These are phyloP conservation scores for Suhomyces vadensis DNA, from an alignment of 805 yeast species.

Conservation along the genomic window DNA sequence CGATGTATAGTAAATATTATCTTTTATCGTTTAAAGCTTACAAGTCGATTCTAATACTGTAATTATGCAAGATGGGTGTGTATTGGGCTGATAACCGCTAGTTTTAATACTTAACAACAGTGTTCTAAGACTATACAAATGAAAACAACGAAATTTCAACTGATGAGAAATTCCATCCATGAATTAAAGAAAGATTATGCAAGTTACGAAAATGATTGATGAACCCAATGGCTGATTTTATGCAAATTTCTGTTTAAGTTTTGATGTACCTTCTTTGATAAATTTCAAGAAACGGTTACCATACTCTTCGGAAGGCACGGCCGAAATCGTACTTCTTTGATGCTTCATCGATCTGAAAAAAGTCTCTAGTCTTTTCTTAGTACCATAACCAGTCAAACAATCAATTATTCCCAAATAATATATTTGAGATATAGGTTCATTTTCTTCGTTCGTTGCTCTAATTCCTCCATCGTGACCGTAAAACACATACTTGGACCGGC, in stretches of 20 bases:
- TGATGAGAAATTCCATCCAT: not conserved
- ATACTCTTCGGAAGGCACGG: conserved; percentile 88
- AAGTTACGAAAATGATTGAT: not conserved
- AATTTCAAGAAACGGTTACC: conserved; percentile 83
- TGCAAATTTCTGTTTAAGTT: conserved; percentile 6
- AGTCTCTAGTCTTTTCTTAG: conserved; percentile 79
- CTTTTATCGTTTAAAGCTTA: no score
- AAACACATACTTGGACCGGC: conserved; percentile 56
- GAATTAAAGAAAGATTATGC: not conserved
- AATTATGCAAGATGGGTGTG: not conserved
- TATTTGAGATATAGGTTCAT: conserved; percentile 63
- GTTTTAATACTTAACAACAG: not conserved
- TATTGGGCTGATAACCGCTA: not conserved
- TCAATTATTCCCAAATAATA: conserved; percentile 94
- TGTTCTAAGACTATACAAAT: not conserved
- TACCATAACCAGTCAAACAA: conserved; percentile 79
- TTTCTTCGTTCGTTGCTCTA: conserved; percentile 62
- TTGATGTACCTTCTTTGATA: conserved; percentile 41
- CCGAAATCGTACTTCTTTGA: conserved; percentile 70
- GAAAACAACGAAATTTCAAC: not conserved
- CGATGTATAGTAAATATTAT: no score
- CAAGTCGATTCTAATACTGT: no score
- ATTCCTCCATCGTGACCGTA: conserved; percentile 86
- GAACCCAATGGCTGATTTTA: not conserved
- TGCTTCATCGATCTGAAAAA: conserved; percentile 76